These are phyloP conservation scores for Phytophthora chlamydospora DNA, from an alignment of 352 stramenopile genomes.

Conservation along the genomic window DNA sequence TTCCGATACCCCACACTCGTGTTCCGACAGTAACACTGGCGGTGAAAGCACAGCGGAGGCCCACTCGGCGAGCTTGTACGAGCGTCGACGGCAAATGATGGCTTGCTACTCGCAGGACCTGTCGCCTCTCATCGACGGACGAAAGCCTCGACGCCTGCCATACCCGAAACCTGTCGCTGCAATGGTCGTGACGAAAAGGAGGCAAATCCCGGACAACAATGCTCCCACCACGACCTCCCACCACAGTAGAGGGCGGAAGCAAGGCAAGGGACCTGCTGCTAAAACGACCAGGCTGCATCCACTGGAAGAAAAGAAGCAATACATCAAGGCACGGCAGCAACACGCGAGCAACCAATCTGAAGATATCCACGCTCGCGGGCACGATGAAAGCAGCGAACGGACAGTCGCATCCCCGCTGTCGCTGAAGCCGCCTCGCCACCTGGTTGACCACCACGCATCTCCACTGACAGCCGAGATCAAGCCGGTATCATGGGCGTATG, in stretches of 20 bases:
- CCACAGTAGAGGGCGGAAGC: slow-evolving; percentile 29
- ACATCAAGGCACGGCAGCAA: slow-evolving; percentile 16
- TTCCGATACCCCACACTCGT: neutral
- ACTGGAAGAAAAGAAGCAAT: slow-evolving; percentile 22
- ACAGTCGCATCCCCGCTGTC: slow-evolving; percentile 3
- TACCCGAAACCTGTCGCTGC: slow-evolving; percentile 27
- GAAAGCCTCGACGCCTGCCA: slow-evolving; percentile 53
- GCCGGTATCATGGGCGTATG: slow-evolving; percentile 57
- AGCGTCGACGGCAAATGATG: slow-evolving; percentile 46
- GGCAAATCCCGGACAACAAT: slow-evolving; percentile 19
- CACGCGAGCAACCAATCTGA: slow-evolving; percentile 38
- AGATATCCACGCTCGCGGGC: slow-evolving; percentile 8
- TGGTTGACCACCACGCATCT: slow-evolving; percentile 13
- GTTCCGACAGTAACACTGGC: slow-evolving; percentile 8
- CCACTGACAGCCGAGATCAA: slow-evolving; percentile 72
- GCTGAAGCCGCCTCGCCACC: slow-evolving; percentile 1
- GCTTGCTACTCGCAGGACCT: slow-evolving; percentile 72
- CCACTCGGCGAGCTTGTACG: slow-evolving; percentile 33
- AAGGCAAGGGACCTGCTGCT: slow-evolving; percentile 15
- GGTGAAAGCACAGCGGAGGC: slow-evolving; percentile 17
- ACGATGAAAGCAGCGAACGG: slow-evolving; percentile 1
- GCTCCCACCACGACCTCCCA: slow-evolving; percentile 2
- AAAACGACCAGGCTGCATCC: slow-evolving; percentile 32
- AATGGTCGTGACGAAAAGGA: slow-evolving; percentile 13
- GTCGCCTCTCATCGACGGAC: slow-evolving; percentile 56